Base-by-base conservation (phyloP, 1,139 yeast species). In the Debaryomycetaceae sp. region DNA sequence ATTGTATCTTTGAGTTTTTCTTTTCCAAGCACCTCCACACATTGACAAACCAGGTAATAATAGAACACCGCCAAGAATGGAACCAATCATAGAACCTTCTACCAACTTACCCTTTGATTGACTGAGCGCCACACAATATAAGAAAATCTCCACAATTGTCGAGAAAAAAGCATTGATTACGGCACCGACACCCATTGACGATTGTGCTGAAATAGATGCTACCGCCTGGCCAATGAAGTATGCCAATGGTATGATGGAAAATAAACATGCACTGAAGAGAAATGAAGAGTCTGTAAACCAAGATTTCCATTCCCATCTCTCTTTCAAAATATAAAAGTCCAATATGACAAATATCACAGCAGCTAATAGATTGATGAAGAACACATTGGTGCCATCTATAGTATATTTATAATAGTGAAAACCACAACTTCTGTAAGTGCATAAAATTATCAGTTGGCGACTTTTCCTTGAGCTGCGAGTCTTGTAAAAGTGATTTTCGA, bases 141-240 rank as follows among this genome's bases (percentile, higher is more conserved):
- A 70, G 62, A 85, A 93, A 24, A 93, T 88, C 61, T 93, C 99
- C 11, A 93, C 98, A 43, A 95, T 78, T 0, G 99, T 91, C 1
- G 99, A 91, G 74, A 93, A 93, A 58, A 95, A 91, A 0, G 99
- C 99, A 64, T 93, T 93, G 55, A 93, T 90, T 1, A 91, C 97
- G 1, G 99, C 99, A 70, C 99, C 99, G 52, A 93, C 84, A n/a
- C 98, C 97, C 98, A 93, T 93, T 0, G 98, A 91, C 0, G 97
- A 89, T 67, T 95, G 99, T 0, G 99, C 98, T 3, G 97, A 87
- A 51, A 93, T 93, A 2, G 98, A 91, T 0, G 99, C 99, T 24
- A 93, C 99, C 2, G 98, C 99, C 64, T 93, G 98, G 4, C 99
- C 99, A 57, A 93, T 91, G 63, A 91, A 93, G 62, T 93, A 93